Conservation (phyloP, 257 asterid genomes). For the Capsicum rhomboideum region DNA sequence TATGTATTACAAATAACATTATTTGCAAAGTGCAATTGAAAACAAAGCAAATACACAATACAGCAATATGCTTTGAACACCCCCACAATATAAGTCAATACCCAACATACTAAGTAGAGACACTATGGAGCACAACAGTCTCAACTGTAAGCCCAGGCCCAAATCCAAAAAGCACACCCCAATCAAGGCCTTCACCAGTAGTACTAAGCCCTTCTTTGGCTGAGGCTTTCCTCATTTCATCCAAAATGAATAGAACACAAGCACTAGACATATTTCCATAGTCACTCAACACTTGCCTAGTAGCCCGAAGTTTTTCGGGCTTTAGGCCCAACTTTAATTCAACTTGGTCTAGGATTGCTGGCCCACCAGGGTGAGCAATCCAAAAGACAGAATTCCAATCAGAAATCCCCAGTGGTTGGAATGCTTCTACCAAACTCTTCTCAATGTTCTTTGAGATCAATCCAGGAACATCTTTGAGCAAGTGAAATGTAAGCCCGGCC, state of each 20-base stretch:
- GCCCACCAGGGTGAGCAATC: conserved; percentile 76
- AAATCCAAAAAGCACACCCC: conserved; percentile 70
- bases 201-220: conserved; percentile 39
- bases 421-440: conserved; percentile 46
- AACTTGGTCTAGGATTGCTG: conserved; percentile 55
- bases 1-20: not conserved
- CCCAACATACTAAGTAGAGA: conserved; percentile 2
- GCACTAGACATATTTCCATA: conserved; percentile 69
- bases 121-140: conserved; percentile 63
- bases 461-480: conserved; percentile 47
- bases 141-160: conserved; percentile 80
- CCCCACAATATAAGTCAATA: not conserved
- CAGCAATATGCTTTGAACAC: not conserved
- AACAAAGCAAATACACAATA: not conserved
- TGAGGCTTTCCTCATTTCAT: conserved; percentile 64
- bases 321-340: conserved; percentile 32
- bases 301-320: conserved; percentile 43
- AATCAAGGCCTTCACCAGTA: conserved; percentile 65
- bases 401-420: conserved; percentile 37
- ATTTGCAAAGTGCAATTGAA: not conserved
- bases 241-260: conserved; percentile 48
- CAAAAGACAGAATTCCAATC: conserved; percentile 67
- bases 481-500: conserved; percentile 51
- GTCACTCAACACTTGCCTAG: conserved; percentile 54
- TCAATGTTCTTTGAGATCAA: conserved; percentile 42